Conservation (phyloP, 805 yeast genomes). For the Nakazawaea laoshanensis region DNA sequence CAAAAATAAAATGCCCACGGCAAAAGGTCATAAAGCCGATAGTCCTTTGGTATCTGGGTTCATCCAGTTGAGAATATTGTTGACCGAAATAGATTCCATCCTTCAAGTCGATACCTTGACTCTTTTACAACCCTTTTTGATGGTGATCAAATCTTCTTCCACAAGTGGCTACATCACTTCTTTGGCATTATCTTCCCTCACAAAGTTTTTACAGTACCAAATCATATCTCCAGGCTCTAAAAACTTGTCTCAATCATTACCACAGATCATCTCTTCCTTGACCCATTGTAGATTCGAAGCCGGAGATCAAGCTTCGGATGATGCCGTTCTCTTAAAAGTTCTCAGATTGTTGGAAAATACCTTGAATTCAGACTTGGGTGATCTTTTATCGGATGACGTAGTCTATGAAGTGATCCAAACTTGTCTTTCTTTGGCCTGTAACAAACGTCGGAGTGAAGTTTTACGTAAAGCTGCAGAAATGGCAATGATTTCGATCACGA, state of each 20-base stretch:
- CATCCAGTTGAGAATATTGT: slow-evolving; percentile 65
- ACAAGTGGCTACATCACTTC: slow-evolving; percentile 85
- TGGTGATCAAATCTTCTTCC: slow-evolving; percentile 73
- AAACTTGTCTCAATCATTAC: slow-evolving; percentile 48
- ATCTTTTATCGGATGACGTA: slow-evolving; percentile 67
- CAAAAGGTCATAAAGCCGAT: slow-evolving; percentile 13
- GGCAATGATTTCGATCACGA: slow-evolving; percentile 63
- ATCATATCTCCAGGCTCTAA: slow-evolving; percentile 50
- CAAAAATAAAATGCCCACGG: slow-evolving; percentile 7
- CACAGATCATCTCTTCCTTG: slow-evolving; percentile 63
- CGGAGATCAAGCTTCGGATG: slow-evolving; percentile 86
- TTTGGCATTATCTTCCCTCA: slow-evolving; percentile 66
- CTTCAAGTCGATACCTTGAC: slow-evolving; percentile 61
- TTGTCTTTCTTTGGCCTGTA: slow-evolving; percentile 84
- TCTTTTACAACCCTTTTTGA: slow-evolving; percentile 76
- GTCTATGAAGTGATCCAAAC: slow-evolving; percentile 88
- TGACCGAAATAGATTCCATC: slow-evolving; percentile 46
- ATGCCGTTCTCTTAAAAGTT: slow-evolving; percentile 80
- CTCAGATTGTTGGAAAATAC: slow-evolving; percentile 64
- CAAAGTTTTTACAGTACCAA: slow-evolving; percentile 63
- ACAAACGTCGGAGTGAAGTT: slow-evolving; percentile 84
- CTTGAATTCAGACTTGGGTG: slow-evolving; percentile 56
- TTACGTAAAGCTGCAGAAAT: slow-evolving; percentile 84
- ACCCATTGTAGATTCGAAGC: slow-evolving; percentile 96
- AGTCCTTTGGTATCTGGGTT: slow-evolving; percentile 69